Evolutionary conservation across 1,284 basidiomycete species (phyloP).

Genomic region (Agroathelia rolfsii): DNA sequence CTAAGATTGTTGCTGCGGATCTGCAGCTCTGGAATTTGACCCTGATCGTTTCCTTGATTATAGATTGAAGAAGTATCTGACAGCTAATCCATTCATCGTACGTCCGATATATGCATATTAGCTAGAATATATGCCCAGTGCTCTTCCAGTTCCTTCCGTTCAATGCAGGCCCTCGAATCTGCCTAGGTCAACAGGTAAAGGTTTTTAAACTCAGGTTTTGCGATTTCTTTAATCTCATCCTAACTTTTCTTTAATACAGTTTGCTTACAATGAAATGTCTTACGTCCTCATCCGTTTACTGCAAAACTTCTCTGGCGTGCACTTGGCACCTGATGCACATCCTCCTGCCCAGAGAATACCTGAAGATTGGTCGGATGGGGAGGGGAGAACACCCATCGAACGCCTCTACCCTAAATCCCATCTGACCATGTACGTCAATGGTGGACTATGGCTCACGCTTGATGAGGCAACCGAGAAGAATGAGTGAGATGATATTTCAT

Average conservation of each 20-base stretch:
- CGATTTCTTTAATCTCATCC: too few relatives aligned
- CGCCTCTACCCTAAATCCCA: slow-evolving; percentile 25
- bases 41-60: slow-evolving; percentile 52
- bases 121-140: too few relatives aligned
- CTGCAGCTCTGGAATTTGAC: slow-evolving; percentile 40
- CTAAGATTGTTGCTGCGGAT: too few relatives aligned
- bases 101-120: too few relatives aligned
- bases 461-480: too few relatives aligned
- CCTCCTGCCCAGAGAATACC: slow-evolving; percentile 25
- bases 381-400: slow-evolving; percentile 27
- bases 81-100: slow-evolving; percentile 47
- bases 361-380: slow-evolving; percentile 20
- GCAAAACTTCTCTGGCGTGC: slow-evolving; percentile 37
- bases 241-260: slow-evolving; percentile 20
- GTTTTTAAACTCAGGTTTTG: slow-evolving; percentile 17
- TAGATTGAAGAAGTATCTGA: slow-evolving; percentile 37
- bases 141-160: slow-evolving; percentile 57
- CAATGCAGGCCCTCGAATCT: slow-evolving; percentile 49
- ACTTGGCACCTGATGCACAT: slow-evolving; percentile 31
- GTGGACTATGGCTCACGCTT: too few relatives aligned
- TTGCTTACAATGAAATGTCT: slow-evolving; percentile 34
- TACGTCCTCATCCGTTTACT: slow-evolving; percentile 32
- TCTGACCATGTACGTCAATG: slow-evolving; percentile 34
- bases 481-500: too few relatives aligned
- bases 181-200: slow-evolving; percentile 45